Evolutionary conservation across 169 alveolate species (phyloP).

Genomic region (Plasmodium gonderi): DNA sequence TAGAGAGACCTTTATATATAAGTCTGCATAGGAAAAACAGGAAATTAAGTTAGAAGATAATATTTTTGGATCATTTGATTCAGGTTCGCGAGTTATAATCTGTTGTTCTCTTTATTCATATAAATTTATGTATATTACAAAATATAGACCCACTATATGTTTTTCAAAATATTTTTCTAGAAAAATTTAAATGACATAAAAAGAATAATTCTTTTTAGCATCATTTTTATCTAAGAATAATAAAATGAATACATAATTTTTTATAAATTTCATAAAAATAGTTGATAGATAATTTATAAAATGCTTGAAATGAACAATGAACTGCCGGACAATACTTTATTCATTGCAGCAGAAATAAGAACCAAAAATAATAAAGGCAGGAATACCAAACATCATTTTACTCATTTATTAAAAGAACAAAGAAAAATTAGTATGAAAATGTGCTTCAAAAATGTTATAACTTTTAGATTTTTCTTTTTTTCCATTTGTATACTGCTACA

Average conservation of each 20-base stretch:
- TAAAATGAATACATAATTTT: neutral
- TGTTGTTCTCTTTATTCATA: neutral
- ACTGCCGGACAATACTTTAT: neutral
- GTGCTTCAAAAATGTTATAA: slow-evolving; percentile 1
- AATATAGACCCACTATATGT: neutral
- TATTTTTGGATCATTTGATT: neutral
- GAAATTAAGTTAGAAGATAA: neutral
- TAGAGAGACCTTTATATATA: neutral
- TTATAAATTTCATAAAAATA: neutral
- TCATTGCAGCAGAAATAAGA: neutral
- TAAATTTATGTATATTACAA: neutral
- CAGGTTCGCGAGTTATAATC: neutral
- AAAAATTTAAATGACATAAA: neutral
- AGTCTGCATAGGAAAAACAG: neutral
- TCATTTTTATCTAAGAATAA: neutral
- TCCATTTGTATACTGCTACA: neutral
- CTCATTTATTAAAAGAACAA: neutral
- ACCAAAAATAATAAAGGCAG: neutral
- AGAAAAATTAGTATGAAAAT: neutral
- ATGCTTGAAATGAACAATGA: neutral
- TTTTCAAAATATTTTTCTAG: neutral
- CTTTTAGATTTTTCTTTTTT: neutral
- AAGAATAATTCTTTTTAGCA: neutral
- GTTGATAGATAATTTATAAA: neutral
- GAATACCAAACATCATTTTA: neutral